Evolutionary conservation across 1,284 basidiomycete genomes (phyloP).

Genomic region (Psilocybe mexicana): DNA sequence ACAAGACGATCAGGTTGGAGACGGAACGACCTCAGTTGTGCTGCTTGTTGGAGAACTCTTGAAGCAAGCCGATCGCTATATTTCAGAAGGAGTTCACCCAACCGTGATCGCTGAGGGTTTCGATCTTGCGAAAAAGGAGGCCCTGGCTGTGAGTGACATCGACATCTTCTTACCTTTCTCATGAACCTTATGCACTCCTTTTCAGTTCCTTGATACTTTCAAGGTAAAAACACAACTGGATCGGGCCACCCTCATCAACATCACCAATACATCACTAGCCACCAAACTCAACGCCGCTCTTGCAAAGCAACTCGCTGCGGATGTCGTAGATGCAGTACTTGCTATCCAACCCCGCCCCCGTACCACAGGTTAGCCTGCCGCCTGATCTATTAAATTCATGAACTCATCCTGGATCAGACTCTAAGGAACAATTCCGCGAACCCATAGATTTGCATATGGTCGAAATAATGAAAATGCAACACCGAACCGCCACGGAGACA

Average conservation of each 20-base stretch:
- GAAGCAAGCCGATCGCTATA: conserved; percentile 98
- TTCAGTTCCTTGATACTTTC: conserved; percentile 90
- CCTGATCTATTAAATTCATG: conserved; percentile 20
- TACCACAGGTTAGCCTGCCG: conserved; percentile 46
- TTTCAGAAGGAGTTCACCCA: conserved; percentile 97
- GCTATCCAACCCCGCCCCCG: conserved; percentile 80
- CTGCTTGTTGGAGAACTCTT: conserved; percentile 96
- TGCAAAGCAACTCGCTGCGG: conserved; percentile 87
- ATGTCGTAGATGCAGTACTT: conserved; percentile 94
- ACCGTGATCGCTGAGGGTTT: conserved; percentile 95
- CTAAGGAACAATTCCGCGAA: conserved; percentile 69
- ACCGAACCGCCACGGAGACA: conserved; percentile 98
- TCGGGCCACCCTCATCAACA: conserved; percentile 88
- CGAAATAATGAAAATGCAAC: conserved; percentile 99
- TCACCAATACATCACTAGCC: conserved; percentile 92
- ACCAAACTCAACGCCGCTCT: conserved; percentile 89
- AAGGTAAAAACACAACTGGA: conserved; percentile 78
- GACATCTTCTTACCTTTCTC: conserved; percentile 1
- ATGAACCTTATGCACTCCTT: background rate
- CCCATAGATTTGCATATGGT: conserved; percentile 99
- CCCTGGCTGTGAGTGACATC: conserved; percentile 66
- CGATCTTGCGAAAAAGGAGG: conserved; percentile 96
- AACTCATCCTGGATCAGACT: conserved; percentile 40
- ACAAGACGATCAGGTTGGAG: conserved; percentile 98
- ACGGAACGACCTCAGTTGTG: conserved; percentile 98